Conservation (phyloP, 2,329 filamentous ascomycete genomes). For the Fusarium veterinarium region DNA sequence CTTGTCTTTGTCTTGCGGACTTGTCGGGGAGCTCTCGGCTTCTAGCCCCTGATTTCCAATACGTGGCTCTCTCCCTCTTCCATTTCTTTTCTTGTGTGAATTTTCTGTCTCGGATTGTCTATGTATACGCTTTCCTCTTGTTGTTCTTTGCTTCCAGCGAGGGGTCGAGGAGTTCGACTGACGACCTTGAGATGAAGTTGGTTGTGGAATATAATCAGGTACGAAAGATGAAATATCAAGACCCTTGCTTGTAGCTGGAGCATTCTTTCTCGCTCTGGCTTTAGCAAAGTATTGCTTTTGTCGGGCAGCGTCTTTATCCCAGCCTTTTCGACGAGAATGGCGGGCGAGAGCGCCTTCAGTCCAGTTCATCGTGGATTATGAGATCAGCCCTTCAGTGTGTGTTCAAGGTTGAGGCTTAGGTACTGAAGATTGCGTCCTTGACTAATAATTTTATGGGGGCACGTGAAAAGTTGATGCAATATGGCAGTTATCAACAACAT, state of each 20-base stretch:
- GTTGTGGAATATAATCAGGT: slow-evolving; percentile 43
- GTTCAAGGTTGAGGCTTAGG: not conserved
- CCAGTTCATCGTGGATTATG: slow-evolving; percentile 54
- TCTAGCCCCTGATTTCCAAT: not conserved
- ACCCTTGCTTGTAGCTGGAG: slow-evolving; percentile 9
- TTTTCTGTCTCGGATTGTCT: not conserved
- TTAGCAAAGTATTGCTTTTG: slow-evolving; percentile 56
- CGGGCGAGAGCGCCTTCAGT: slow-evolving; percentile 54
- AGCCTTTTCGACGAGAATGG: slow-evolving; percentile 49
- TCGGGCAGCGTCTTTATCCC: slow-evolving; percentile 48
- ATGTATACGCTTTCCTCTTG: slow-evolving; percentile 25
- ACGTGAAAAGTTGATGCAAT: not conserved
- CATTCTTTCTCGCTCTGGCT: slow-evolving; percentile 43
- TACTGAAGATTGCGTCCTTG: not conserved
- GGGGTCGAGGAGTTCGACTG: not conserved
- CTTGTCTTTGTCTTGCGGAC: not conserved
- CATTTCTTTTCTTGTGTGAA: no score
- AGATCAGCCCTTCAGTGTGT: not conserved
- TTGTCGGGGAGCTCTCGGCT: not conserved
- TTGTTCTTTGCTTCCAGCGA: slow-evolving; percentile 9
- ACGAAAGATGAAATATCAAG: slow-evolving; percentile 36
- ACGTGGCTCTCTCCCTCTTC: not conserved
- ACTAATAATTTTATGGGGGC: not conserved
- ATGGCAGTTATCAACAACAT: not conserved
- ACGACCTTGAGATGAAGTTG: not conserved